phyloP scores from a whole-genome alignment of 73 alveolate genomes.

The Tetrahymena borealis region DNA sequence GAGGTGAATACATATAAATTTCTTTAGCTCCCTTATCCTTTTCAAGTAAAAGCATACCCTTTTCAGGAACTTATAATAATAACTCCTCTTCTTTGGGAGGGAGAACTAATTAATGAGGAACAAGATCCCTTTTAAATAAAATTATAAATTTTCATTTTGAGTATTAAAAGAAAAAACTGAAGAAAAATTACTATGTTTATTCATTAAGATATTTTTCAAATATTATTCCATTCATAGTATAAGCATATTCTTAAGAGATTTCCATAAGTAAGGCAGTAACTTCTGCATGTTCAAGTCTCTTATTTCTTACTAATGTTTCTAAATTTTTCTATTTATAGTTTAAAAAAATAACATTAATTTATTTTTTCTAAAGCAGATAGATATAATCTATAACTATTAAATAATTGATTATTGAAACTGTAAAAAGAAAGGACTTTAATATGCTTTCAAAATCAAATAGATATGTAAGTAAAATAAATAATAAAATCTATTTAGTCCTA shows the following conservation, averaged over 20 bases:
- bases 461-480: too few species aligned
- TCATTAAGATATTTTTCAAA: constrained; percentile 17
- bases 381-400: too few species aligned
- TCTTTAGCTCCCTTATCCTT: constrained; percentile 36
- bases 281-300: constrained; percentile 23
- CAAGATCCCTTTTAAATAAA: constrained; percentile 5
- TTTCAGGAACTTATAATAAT: constrained; percentile 1
- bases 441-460: too few species aligned
- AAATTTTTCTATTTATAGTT: constrained; percentile 11
- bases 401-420: too few species aligned
- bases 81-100: not conserved
- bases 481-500: too few species aligned
- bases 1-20: constrained; percentile 15
- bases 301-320: constrained; percentile 8
- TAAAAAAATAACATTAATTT: not conserved
- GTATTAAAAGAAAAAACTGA: not conserved
- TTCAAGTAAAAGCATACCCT: constrained; percentile 26
- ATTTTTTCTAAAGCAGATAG: not conserved
- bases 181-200: not conserved
- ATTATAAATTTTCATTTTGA: not conserved
- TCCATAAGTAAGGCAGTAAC: constrained; percentile 33
- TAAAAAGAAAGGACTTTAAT: too few species aligned
- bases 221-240: constrained; percentile 13
- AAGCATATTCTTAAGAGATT: constrained; percentile 13
- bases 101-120: constrained; percentile 29